Conservation (phyloP, 73 alveolate genomes). For the Effrenium voratum region DNA sequence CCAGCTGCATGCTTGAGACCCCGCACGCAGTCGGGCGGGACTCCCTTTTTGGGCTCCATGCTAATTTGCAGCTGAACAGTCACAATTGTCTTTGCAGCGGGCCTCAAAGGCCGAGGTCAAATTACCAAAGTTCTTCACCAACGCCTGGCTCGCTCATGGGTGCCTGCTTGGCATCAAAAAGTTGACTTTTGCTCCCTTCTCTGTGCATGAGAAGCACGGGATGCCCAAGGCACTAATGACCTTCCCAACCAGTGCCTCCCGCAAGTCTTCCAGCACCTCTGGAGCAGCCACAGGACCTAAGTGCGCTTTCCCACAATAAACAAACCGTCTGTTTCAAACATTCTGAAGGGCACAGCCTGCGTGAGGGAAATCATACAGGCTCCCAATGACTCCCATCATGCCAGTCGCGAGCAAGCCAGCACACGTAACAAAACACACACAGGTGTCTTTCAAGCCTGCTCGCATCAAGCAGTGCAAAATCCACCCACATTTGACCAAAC, state of each 20-base stretch:
- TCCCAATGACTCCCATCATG: background rate
- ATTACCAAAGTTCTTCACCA: slow-evolving; percentile 36
- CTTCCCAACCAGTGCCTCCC: slow-evolving; percentile 22
- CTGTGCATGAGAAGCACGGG: background rate
- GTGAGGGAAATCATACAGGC: background rate
- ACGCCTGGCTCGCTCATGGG: too few species aligned
- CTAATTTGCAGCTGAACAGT: background rate
- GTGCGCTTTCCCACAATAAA: background rate
- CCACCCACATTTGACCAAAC: background rate
- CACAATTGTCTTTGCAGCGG: background rate
- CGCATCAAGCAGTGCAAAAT: background rate
- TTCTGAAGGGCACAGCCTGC: background rate
- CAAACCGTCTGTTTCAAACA: background rate
- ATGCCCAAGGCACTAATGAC: background rate
- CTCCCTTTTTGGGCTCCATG: too few species aligned
- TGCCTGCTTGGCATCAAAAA: too few species aligned
- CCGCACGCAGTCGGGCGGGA: too few species aligned
- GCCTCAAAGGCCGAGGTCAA: slow-evolving; percentile 30
- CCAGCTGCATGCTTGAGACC: too few species aligned
- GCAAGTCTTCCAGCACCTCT: slow-evolving; percentile 16
- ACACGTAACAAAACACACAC: background rate
- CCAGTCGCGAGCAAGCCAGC: background rate
- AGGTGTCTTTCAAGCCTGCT: background rate
- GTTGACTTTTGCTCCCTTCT: background rate
- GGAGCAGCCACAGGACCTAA: slow-evolving; percentile 66